Base-by-base conservation (phyloP, 495 filamentous ascomycete genomes). In the Trichoderma virens region DNA sequence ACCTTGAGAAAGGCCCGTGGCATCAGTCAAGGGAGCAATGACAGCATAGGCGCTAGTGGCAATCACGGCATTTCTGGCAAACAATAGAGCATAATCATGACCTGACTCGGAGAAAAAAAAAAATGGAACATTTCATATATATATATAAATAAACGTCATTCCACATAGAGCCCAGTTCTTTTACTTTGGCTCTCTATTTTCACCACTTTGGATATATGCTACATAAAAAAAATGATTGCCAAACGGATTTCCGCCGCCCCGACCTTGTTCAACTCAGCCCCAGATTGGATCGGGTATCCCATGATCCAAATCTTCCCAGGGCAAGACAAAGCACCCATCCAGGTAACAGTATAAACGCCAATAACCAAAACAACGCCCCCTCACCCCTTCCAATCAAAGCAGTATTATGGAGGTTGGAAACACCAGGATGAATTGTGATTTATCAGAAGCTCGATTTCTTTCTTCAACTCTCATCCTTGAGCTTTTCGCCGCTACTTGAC, bases 1-100 rank as follows among this genome's bases (percentile, higher is more conserved):
- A 78, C 75, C 27, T 69, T 90, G 70, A 79, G 76, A 69, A 78
- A 70, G 27, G 69, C 66, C 18, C 51, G 51, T 56, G 51, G 51
- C 51, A 56, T 56, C 51, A 56, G 51, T 25, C 9, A 71, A 54
- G 64, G 16, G 64, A 66, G 45, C 30, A 64, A 23, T n/a, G 30
- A 32, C 20, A 39, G 41, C 41, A 56, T 56, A 56, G 51, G 63
- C n/a, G 62, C 11, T 41, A 39, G 39, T 30, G 62, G 51, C n/a
- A 60, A 64, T 32, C 62, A 32, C 62, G 62, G 56, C 34, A 20
- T 20, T 14, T 61, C 61, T 14, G 43, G 13, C 51, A 56, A 56
- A 30, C 51, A 56, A 56, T 56, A 56, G 51, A 56, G 2, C 23
- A 56, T 23, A 13, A 54, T 18, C 41, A 45, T 51, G n/a, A n/a